Percentiles rank a stretch among this genome's conserved stretches.
phyloP scores from a whole-genome alignment of 331 rosid species.

The Spiraea crenata region DNA sequence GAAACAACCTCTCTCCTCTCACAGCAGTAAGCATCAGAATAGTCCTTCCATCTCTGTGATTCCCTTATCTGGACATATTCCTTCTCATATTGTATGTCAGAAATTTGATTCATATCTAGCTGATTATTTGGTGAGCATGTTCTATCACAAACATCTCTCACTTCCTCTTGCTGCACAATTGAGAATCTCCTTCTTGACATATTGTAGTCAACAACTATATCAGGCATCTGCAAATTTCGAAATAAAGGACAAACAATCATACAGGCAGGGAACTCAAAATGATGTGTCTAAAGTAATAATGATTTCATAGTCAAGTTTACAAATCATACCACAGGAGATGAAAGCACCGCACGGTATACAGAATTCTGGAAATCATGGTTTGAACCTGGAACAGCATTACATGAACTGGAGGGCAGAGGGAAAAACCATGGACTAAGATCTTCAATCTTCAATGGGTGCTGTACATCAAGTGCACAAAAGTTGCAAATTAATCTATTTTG shows the following conservation, averaged over 20 bases:
- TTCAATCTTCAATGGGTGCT: constrained; percentile 50
- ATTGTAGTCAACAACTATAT: constrained; percentile 81
- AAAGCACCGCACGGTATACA: constrained; percentile 75
- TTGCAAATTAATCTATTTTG: constrained; percentile 6
- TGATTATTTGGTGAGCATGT: constrained; percentile 27
- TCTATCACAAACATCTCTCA: constrained; percentile 39
- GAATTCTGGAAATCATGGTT: constrained; percentile 79
- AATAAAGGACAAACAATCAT: background rate
- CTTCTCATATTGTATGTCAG: constrained; percentile 21
- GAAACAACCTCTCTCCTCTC: constrained; percentile 73
- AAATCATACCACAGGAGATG: constrained; percentile 87
- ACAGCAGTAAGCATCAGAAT: constrained; percentile 60
- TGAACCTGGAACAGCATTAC: constrained; percentile 75
- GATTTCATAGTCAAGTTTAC: background rate
- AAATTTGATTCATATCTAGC: constrained; percentile 18
- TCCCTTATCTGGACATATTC: constrained; percentile 32
- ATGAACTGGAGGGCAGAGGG: constrained; percentile 71
- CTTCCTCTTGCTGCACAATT: constrained; percentile 83
- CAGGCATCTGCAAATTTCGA: constrained; percentile 70
- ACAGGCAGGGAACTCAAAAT: constrained; percentile 1
- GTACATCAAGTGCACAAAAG: constrained; percentile 36
- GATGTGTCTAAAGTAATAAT: background rate
- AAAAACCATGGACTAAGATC: constrained; percentile 84
- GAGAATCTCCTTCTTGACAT: constrained; percentile 64
- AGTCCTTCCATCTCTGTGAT: constrained; percentile 57